phyloP scores from a whole-genome alignment of 805 yeast species.

The Pichia thaimueangensis region DNA sequence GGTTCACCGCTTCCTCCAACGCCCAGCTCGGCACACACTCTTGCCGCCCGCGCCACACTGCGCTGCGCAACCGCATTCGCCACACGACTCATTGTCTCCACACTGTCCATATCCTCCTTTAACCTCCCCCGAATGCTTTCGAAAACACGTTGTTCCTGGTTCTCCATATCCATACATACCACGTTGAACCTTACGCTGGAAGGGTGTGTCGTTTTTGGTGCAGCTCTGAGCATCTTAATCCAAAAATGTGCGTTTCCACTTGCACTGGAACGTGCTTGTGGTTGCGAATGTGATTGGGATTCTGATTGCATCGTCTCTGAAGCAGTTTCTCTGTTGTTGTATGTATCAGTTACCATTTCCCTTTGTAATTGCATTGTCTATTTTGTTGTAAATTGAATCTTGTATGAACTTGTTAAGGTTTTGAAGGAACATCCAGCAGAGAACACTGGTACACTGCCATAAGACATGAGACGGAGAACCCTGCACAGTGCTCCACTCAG shows the following conservation, averaged over 20 bases:
- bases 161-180: not conserved
- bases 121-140: slow-evolving; percentile 1
- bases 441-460: too few species aligned
- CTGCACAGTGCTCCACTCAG: too few species aligned
- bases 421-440: too few species aligned
- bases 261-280: not conserved
- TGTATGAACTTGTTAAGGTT: too few species aligned
- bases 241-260: not conserved
- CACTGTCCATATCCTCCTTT: slow-evolving; percentile 1
- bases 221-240: not conserved
- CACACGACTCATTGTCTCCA: not conserved
- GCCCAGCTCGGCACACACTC: not conserved
- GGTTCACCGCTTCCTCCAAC: not conserved
- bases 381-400: too few species aligned
- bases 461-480: too few species aligned
- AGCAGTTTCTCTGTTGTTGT: too few species aligned
- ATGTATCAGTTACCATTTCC: too few species aligned
- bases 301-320: not conserved
- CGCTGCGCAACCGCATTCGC: not conserved
- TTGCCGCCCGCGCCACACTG: slow-evolving; percentile 1
- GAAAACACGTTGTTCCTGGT: not conserved
- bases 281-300: not conserved
- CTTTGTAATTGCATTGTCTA: too few species aligned
- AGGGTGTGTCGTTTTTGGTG: not conserved
- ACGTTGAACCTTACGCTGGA: not conserved